Evolutionary conservation across 441 rosid species (phyloP).

Genomic region (Populus hybrid): DNA sequence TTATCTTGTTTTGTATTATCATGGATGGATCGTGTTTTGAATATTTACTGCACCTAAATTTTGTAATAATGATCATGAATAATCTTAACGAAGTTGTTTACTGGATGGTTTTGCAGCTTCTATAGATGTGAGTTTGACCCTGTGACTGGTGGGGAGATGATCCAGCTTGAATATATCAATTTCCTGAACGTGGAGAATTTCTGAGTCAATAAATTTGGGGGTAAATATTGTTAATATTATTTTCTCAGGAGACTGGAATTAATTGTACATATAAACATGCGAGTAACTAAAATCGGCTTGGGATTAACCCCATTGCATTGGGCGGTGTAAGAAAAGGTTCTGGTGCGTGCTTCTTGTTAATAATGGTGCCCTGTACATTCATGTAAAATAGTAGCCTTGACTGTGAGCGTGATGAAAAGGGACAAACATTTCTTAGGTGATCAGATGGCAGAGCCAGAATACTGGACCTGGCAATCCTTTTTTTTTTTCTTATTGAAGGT

Average conservation of each 20-base stretch:
- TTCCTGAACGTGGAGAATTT: conserved; percentile 23
- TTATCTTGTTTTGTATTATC: not conserved
- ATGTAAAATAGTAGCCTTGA: no score
- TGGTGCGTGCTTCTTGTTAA: no score
- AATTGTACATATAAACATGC: not conserved
- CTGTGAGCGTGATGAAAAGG: not conserved
- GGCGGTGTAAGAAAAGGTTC: no score
- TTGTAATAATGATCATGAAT: not conserved
- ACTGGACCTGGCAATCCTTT: not conserved
- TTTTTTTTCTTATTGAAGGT: no score
- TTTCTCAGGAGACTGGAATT: not conserved
- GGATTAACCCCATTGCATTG: not conserved
- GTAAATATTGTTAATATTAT: conserved; percentile 5
- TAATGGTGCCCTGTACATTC: no score
- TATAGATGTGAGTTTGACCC: conserved; percentile 45
- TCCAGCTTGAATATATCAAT: conserved; percentile 38
- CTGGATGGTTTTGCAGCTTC: conserved; percentile 35
- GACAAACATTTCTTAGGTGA: not conserved
- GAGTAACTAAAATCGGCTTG: not conserved
- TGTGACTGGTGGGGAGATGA: conserved; percentile 47
- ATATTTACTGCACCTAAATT: not conserved
- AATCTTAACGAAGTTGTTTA: not conserved
- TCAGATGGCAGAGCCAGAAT: not conserved
- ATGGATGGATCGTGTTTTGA: not conserved
- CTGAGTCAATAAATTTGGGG: not conserved